Evolutionary conservation across 352 stramenopile species (phyloP).

Genomic region (Aphanomyces euteiches): DNA sequence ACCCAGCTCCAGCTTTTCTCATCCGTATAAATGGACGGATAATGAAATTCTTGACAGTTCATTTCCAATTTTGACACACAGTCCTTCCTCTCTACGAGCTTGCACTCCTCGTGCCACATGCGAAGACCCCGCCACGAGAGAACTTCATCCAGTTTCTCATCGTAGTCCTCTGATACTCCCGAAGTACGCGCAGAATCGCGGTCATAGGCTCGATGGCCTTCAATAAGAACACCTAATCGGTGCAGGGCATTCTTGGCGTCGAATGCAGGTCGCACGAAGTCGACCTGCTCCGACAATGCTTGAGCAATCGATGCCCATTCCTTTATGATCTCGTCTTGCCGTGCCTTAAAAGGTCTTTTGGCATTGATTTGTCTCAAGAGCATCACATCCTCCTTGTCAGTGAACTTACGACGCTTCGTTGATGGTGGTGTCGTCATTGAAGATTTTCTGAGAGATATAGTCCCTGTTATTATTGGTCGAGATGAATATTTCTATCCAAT

Average conservation of each 20-base stretch:
- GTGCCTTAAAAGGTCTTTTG: background rate
- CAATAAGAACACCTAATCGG: constrained; percentile 7
- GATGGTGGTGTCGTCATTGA: background rate
- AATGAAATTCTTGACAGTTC: no score
- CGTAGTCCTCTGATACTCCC: background rate
- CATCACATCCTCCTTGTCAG: constrained; percentile 8
- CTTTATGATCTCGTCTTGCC: background rate
- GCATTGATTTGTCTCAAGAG: background rate
- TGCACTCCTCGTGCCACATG: no score
- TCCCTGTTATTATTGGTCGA: no score
- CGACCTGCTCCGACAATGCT: background rate
- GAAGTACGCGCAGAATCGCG: background rate
- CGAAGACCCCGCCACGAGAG: background rate
- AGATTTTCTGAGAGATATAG: no score
- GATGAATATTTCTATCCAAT: no score
- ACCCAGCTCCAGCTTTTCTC: no score
- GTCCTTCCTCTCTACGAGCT: no score
- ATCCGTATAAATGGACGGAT: no score
- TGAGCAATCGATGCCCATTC: background rate
- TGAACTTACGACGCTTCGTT: constrained; percentile 2
- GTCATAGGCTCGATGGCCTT: background rate
- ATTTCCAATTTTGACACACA: no score
- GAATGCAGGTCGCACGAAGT: background rate
- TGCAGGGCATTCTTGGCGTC: constrained; percentile 3
- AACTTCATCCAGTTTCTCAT: constrained; percentile 1